Percentiles rank a stretch among this genome's conserved stretches.
phyloP scores from a whole-genome alignment of 345 rosid genomes.

The Arabis alpina region DNA sequence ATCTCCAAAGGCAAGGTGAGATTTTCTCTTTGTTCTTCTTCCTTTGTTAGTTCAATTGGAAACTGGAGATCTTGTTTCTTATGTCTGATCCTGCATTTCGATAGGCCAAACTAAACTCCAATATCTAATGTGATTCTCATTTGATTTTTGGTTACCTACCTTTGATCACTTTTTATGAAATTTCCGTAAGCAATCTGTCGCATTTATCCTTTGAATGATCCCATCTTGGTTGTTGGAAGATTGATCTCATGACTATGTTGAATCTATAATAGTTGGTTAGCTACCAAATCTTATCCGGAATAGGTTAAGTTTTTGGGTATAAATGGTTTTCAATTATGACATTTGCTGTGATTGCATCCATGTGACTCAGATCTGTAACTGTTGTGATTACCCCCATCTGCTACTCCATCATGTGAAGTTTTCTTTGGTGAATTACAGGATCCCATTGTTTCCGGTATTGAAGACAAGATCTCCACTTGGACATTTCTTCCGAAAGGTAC shows the following conservation, averaged over 20 bases:
- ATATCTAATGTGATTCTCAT: background rate
- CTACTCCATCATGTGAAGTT: slow-evolving; percentile 9
- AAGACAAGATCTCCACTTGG: slow-evolving; percentile 95
- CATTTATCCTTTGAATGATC: slow-evolving; percentile 17
- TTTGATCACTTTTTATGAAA: no score
- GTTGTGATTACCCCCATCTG: background rate
- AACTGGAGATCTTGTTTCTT: slow-evolving; percentile 19
- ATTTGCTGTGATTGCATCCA: no score
- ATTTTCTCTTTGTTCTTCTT: no score
- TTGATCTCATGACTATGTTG: background rate
- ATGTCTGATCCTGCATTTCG: slow-evolving; percentile 4
- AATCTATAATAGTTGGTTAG: background rate
- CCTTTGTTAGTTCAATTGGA: no score
- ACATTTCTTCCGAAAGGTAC: slow-evolving; percentile 95
- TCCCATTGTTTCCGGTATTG: slow-evolving; percentile 85
- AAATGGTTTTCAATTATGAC: no score
- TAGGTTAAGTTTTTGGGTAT: no score
- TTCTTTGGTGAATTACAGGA: slow-evolving; percentile 53
- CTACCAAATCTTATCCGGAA: no score
- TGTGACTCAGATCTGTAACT: no score
- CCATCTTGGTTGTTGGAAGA: slow-evolving; percentile 12
- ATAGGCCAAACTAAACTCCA: background rate
- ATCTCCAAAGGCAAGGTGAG: no score
- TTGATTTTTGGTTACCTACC: background rate
- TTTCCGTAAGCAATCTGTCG: no score